Evolutionary conservation across 495 filamentous ascomycete genomes (phyloP), one percentile per base, ranked within the genome.

Genomic region (Sphaerosporella brunnea): DNA sequence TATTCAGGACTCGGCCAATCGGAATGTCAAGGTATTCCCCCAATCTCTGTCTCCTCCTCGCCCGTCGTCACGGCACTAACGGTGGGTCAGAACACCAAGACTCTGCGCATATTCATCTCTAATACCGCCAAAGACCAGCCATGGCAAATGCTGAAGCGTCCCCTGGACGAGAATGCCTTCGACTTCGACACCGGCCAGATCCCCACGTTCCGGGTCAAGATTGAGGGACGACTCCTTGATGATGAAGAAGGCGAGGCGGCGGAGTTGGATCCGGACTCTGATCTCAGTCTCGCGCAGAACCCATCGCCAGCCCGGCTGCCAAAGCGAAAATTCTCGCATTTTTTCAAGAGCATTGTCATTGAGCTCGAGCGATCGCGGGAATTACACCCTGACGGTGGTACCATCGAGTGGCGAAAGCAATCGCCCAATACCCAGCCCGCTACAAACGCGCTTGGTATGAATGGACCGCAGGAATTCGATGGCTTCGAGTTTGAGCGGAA

Each of bases 61-160:
- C 28, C 13, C 28, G 7, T 13, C 28, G 13, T 5, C 13, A 7
- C 13, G 28, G 5, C 28, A 13, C 28, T 32, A 32, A 32, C 28
- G 13, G 5, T 13, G 28, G 28, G 16, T 15, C 43, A 77, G 73
- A 76, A 82, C 41, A 78, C 79, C 63, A 80, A 80, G 58, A 93
- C 82, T 18, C 66, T 99, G 62, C 79, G 85, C 52, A 77, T 99
- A 47, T 96, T 86, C 84, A 80, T 99, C 52, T 84, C 80, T 59
- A 99, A 99, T 62, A 94, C 87, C 0, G 82, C 79, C 19, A 87
- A 96, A 64, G 81, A 82, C 55, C 92, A 96, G 64, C 79, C 82
- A 15, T 95, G 92, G 92, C 92, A 96, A 66, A 71, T 68, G 13
- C 73, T 68, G 49, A 66, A 62, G 23, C 59, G 56, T 19, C 60